Base-by-base conservation (phyloP, 129 eudicot genomes). In the Tagetes erecta region DNA sequence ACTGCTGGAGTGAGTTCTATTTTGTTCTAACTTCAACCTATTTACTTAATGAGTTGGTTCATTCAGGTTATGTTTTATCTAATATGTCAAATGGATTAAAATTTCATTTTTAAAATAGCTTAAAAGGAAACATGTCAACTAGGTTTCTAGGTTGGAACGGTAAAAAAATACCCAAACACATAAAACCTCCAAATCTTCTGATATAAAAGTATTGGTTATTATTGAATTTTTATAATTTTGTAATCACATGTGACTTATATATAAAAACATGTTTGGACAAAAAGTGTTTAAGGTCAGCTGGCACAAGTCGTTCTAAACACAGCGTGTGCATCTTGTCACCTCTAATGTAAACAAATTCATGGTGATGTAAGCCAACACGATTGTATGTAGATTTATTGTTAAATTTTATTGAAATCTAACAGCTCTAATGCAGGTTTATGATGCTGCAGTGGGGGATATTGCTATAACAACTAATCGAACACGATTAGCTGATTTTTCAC, bases 391-490 rank as follows among this genome's bases (percentile, higher is more conserved):
- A 45, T 36, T 47, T 47, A 8, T 57, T 58, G 66, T 36, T 44
- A 58, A 45, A 13, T 4, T 69, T 14, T 80, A 6, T 80, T 73
- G 57, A 42, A n/a, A 14, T 57, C 40, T 64, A 12, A 9, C 8
- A 1, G 42, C 33, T 74, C 7, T 10, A 11, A 50, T 69, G 63
- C 76, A 88, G 94, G 82, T 65, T 38, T 88, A 75, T 82, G 94
- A 88, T 85, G 94, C 85, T 56, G 90, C 76, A 4, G 56, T 85
- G 47, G 94, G 94, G 20, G 94, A 88, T 71, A 78, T 88, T 68
- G 82, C 84, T 39, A 83, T 88, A 52, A 81, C 78, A 37, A 85
- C 94, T 27, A 76, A 85, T 46, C 76, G 94, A 30, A 88, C 90
- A 69, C 80, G 83, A 34, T 62, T 83, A 57, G 94, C 80, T 2